Evolutionary conservation across 345 rosid genomes (phyloP).

Genomic region (Theobroma cacao): DNA sequence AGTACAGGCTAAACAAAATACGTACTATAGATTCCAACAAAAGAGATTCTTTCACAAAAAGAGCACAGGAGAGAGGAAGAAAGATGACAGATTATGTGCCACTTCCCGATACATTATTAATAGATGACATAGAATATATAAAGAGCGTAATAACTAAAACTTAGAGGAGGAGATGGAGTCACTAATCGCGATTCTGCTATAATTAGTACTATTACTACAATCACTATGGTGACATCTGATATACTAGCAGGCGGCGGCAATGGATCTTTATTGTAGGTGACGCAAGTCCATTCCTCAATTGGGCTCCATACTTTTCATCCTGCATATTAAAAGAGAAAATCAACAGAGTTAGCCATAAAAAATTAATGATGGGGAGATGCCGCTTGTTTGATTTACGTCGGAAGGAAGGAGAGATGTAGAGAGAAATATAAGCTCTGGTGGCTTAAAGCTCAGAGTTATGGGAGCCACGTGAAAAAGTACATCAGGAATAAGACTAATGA

Average conservation of each 20-base stretch:
- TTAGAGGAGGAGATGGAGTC: slow-evolving; percentile 3
- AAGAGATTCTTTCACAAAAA: not conserved
- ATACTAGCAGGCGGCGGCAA: slow-evolving; percentile 3
- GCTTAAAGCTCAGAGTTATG: not conserved
- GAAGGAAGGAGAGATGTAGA: not conserved
- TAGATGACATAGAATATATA: not conserved
- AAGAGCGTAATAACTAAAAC: not conserved
- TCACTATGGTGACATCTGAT: not conserved
- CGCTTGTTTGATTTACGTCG: not conserved
- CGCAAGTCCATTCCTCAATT: slow-evolving; percentile 19
- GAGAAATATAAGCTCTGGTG: no score
- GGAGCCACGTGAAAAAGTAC: slow-evolving; percentile 40
- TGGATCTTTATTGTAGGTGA: slow-evolving; percentile 24
- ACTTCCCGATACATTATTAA: slow-evolving; percentile 1
- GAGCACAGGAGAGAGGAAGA: not conserved
- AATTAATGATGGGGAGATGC: slow-evolving; percentile 10
- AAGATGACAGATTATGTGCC: slow-evolving; percentile 6
- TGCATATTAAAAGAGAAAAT: slow-evolving; percentile 15
- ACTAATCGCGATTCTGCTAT: slow-evolving; percentile 16
- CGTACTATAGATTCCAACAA: not conserved
- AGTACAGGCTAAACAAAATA: not conserved
- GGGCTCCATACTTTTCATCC: slow-evolving; percentile 56
- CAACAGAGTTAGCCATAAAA: not conserved
- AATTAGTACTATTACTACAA: not conserved
- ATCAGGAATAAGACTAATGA: not conserved